phyloP scores from a whole-genome alignment of 2,329 filamentous ascomycete genomes.

The Sporothrix schenckii region DNA sequence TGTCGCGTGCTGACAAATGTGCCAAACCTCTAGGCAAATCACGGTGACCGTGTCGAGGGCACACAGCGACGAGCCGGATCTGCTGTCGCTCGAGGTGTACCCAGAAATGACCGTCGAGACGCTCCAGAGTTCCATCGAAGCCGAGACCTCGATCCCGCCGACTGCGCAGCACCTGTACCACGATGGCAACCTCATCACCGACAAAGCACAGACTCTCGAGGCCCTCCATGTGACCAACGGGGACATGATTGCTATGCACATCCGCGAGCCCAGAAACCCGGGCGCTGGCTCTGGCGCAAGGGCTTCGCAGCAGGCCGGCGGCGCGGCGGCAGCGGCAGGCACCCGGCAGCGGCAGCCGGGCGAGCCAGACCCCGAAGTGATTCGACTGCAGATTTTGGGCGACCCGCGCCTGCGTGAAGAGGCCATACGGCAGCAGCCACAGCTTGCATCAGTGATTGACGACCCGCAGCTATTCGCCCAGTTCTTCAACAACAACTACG shows the following conservation, averaged over 20 bases:
- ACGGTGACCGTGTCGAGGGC: conserved; percentile 82
- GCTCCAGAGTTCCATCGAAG: conserved; percentile 84
- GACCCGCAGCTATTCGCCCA: conserved; percentile 76
- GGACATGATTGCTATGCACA: conserved; percentile 89
- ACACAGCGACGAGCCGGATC: conserved; percentile 69
- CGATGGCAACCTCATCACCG: conserved; percentile 78
- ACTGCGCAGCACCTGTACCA: conserved; percentile 82
- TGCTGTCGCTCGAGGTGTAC: conserved; percentile 80
- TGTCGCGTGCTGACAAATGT: conserved; percentile 7
- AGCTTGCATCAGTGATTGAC: conserved; percentile 74
- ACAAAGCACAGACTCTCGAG: conserved; percentile 79
- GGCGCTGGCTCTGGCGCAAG: not conserved
- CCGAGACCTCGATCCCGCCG: conserved; percentile 74
- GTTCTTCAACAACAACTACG: conserved; percentile 67
- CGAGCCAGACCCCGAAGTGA: conserved; percentile 72
- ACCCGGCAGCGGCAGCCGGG: conserved; percentile 28
- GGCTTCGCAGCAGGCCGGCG: conserved; percentile 49
- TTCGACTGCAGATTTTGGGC: conserved; percentile 80
- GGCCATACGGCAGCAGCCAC: conserved; percentile 71
- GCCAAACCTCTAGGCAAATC: conserved; percentile 66
- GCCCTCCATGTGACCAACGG: conserved; percentile 80
- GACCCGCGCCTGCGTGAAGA: conserved; percentile 73
- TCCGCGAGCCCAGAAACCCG: conserved; percentile 52
- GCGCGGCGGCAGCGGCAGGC: conserved; percentile 41
- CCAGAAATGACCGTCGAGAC: conserved; percentile 80